phyloP scores from a whole-genome alignment of 306 rosid species.

The Senna tora region DNA sequence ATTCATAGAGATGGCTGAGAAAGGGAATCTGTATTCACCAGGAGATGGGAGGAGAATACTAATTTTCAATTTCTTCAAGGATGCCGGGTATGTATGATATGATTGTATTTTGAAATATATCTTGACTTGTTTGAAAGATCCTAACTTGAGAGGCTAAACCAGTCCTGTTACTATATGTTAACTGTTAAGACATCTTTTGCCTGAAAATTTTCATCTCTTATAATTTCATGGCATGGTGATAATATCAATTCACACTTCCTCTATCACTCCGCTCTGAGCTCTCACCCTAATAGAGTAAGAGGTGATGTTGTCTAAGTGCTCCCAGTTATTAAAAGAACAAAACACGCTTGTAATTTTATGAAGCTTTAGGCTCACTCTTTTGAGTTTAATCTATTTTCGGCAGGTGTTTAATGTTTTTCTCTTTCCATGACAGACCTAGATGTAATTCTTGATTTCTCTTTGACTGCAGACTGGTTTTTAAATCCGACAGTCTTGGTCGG shows the following conservation, averaged over 20 bases:
- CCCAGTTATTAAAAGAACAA: not conserved
- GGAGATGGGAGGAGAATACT: conserved; percentile 58
- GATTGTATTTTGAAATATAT: conserved; percentile 21
- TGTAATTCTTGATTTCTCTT: conserved; percentile 14
- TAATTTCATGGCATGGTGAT: not conserved
- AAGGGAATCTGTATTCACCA: conserved; percentile 44
- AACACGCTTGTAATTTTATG: not conserved
- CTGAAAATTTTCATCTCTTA: conserved; percentile 21
- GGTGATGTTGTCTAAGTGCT: not conserved
- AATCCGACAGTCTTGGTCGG: conserved; percentile 64
- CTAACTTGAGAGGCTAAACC: not conserved
- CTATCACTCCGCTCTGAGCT: not conserved
- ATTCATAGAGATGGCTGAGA: conserved; percentile 55
- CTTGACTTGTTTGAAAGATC: conserved; percentile 13
- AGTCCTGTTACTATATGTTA: not conserved
- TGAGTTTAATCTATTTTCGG: conserved; percentile 13
- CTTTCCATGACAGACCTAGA: not conserved
- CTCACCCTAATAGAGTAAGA: conserved; percentile 9
- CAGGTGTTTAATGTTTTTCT: not conserved
- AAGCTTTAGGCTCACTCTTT: conserved; percentile 1
- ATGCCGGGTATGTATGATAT: conserved; percentile 68
- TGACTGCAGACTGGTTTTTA: conserved; percentile 10
- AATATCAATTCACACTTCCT: not conserved
- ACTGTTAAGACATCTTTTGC: not conserved
- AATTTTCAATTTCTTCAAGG: conserved; percentile 62